Evolutionary conservation across 2,329 filamentous ascomycete genomes (phyloP), one percentile per base, ranked within the genome.

Genomic region (Chaetomium strumarium): DNA sequence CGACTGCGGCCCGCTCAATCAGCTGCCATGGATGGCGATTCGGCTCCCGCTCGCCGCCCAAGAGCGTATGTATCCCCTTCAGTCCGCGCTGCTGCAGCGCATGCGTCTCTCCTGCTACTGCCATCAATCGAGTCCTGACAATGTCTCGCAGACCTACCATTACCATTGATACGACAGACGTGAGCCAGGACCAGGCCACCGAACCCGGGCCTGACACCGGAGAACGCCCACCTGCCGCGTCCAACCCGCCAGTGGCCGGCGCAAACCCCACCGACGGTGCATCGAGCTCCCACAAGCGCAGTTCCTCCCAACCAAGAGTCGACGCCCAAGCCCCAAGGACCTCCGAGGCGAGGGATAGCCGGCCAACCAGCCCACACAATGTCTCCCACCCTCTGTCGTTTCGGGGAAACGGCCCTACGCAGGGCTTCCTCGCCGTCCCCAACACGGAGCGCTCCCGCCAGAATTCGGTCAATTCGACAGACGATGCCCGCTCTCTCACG

Each of bases 321-420:
- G 78, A 85, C 52, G 64, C 79, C 38, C 74, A 76, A 56, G 70
- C 74, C 13, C 73, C 78, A n/a, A 74, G 75, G 36, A 83, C 83
- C 1, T 84, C 86, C 60, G 85, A 88, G 17, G 82, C 77, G 67
- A 78, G 73, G 58, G 82, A 85, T 55, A 85, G 80, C 65, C 75
- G 83, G 53, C 85, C 85, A 1, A 84, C 80, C 12, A 88, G 85
- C 58, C 84, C 85, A 9, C 84, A 88, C 67, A 89, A 88, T 70
- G 76, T 89, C 46, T 86, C 83, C 29, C 82, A 72, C 56, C 78
- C 78, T 1, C 72, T 81, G 9, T 58, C 79, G 12, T 68, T 74
- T 16, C 70, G 70, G 14, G 68, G 66, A 16, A 71, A 68, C 68
- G 69, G 83, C 68, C 64, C 74, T 61, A 65, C 69, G 52, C 64